Evolutionary conservation across 306 rosid genomes (phyloP).

Genomic region (Carpinus fangiana): DNA sequence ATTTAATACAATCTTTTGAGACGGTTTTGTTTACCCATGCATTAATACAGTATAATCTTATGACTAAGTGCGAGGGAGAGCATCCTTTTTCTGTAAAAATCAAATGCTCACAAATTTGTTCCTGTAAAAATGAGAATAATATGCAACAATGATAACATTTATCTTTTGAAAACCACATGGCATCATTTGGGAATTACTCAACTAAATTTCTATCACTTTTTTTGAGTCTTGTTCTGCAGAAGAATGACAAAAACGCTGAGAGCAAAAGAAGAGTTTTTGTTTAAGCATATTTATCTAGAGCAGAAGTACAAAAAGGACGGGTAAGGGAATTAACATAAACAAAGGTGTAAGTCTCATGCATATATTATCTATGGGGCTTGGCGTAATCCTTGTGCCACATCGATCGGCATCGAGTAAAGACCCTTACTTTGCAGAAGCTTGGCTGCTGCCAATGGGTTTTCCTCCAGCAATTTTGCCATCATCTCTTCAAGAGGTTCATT

Average conservation of each 20-base stretch:
- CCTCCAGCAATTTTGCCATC: slow-evolving; percentile 77
- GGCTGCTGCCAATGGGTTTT: slow-evolving; percentile 53
- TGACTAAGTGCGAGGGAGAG: neutral
- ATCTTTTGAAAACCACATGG: neutral
- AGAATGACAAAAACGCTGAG: neutral
- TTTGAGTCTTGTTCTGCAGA: neutral
- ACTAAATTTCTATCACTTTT: neutral
- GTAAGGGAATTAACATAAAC: neutral
- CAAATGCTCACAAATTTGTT: neutral
- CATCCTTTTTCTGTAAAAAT: neutral
- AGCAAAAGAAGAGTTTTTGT: neutral
- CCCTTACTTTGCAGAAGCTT: slow-evolving; percentile 75
- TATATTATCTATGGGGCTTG: slow-evolving; percentile 29
- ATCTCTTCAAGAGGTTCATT: slow-evolving; percentile 91
- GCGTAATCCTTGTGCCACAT: slow-evolving; percentile 44
- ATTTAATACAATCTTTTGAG: too few species aligned
- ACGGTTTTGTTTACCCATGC: too few species aligned
- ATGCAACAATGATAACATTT: too few species aligned
- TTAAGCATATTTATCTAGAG: too few species aligned
- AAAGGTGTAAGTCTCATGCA: slow-evolving; percentile 19
- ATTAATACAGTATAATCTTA: too few species aligned
- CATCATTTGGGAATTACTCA: neutral
- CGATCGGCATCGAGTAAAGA: slow-evolving; percentile 61
- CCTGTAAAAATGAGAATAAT: neutral
- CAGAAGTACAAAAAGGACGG: neutral